These are phyloP conservation scores for Orychophragmus violaceus DNA, from an alignment of 345 rosid genomes.

Conservation along the genomic window DNA sequence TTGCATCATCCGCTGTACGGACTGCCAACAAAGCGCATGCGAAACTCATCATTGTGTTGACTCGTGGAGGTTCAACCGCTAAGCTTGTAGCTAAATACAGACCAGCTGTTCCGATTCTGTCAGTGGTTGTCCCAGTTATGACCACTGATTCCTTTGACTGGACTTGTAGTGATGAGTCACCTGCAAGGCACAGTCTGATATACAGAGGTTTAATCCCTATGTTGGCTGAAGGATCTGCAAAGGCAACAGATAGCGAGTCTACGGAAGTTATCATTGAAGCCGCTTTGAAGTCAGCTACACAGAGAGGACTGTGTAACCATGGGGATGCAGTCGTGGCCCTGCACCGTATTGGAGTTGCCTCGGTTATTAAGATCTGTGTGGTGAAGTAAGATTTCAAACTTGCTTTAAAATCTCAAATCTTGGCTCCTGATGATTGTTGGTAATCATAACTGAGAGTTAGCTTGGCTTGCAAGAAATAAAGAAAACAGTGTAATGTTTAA, in stretches of 20 bases:
- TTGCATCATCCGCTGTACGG: slow-evolving; percentile 87
- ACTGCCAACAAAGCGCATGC: slow-evolving; percentile 87
- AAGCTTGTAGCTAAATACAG: slow-evolving; percentile 88
- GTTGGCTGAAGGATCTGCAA: slow-evolving; percentile 83
- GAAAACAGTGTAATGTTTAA: slow-evolving; percentile 8
- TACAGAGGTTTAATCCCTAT: slow-evolving; percentile 77
- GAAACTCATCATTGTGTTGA: slow-evolving; percentile 75
- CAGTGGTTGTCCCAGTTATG: slow-evolving; percentile 78
- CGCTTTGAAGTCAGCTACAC: slow-evolving; percentile 60
- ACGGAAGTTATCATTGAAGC: slow-evolving; percentile 73
- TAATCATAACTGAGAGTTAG: slow-evolving; percentile 21
- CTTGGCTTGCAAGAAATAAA: slow-evolving; percentile 19
- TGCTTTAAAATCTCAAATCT: neutral
- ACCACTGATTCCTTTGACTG: slow-evolving; percentile 87
- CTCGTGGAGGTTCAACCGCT: slow-evolving; percentile 87
- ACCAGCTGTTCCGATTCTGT: slow-evolving; percentile 88
- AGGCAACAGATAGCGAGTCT: slow-evolving; percentile 87
- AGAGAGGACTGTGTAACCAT: slow-evolving; percentile 51
- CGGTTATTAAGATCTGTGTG: slow-evolving; percentile 79
- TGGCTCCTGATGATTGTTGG: slow-evolving; percentile 25
- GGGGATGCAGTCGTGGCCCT: slow-evolving; percentile 82
- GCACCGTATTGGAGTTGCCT: slow-evolving; percentile 82
- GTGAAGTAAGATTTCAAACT: slow-evolving; percentile 42
- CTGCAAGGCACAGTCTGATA: slow-evolving; percentile 82
- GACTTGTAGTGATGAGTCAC: slow-evolving; percentile 79